Base-by-base conservation (phyloP, 2,329 filamentous ascomycete genomes). In the Chrysosphaeria jannelii region DNA sequence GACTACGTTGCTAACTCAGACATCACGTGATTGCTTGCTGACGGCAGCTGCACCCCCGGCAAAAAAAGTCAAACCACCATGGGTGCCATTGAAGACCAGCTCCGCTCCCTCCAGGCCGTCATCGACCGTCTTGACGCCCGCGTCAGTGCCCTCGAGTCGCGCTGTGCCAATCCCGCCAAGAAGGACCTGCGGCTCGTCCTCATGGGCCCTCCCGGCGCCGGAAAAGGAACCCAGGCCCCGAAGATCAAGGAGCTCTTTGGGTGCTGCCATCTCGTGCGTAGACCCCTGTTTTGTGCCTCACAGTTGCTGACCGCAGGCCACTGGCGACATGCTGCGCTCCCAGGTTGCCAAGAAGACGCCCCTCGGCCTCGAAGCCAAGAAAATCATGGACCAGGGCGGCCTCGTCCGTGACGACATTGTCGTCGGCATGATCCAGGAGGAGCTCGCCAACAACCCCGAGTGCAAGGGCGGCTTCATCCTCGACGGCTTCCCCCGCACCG, bases 391-490 rank as follows among this genome's bases (percentile, higher is more conserved):
- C 43, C 71, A 81, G 45, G 85, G 85, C 38, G 81, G 81, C 36
- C 65, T 97, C 28, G 85, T 97, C 45, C 89, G 78, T 47, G 85
- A 97, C 48, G 81, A 93, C 44, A 97, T 97, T 43, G 81, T 97
- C 62, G 74, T 97, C 47, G 78, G 81, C 49, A 97, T 97, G 85
- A 97, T 97, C 56, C 81, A 85, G 64, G 72, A 69, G 45, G 81
- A 97, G 58, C 61, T 97, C 24, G 72, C 88, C 40, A 70, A 59
- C 50, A 97, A 97, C 56, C 50, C 61, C 40, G 81, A 97, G 53
- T 97, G 85, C 63, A 74, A 74, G 54, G 81, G 81, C 49, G 85
- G 81, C 36, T 97, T 97, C 57, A 97, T 97, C 42, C 72, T 97
- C 37, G 85, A 97, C 45, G 85, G 85, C 34, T 97, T 97, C 60